Percentiles rank a stretch among this genome's conserved stretches.
phyloP scores from a whole-genome alignment of 192 early-diverging fungal genomes.

The Bifiguratus adelaidae region DNA sequence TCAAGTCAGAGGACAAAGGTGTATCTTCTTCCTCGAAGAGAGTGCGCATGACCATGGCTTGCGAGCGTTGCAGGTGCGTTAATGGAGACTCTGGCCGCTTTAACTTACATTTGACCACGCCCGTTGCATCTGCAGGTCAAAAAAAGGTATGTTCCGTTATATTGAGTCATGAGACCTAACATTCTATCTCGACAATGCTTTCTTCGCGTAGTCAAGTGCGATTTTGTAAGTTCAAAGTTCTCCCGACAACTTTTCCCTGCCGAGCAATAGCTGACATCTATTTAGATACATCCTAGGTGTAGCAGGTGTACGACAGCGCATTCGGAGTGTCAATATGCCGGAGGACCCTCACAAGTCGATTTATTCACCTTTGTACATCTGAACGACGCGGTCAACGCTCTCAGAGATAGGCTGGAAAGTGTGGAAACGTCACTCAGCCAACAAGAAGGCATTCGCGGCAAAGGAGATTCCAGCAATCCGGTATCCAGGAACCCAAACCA shows the following conservation, averaged over 20 bases:
- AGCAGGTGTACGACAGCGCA: slow-evolving; percentile 11
- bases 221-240: no score
- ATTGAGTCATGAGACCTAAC: no score
- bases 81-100: background rate
- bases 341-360: slow-evolving; percentile 18
- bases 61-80: slow-evolving; percentile 24
- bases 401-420: slow-evolving; percentile 5
- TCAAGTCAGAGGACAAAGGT: no score
- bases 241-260: no score
- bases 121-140: slow-evolving; percentile 1
- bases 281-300: slow-evolving; percentile 20
- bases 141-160: slow-evolving; percentile 4
- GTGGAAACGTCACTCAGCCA: background rate
- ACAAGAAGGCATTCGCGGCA: background rate
- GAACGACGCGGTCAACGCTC: slow-evolving; percentile 8
- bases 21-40: slow-evolving; percentile 19
- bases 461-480: background rate
- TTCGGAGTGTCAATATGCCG: slow-evolving; percentile 14
- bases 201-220: slow-evolving; percentile 29
- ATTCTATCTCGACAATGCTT: no score
- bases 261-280: no score
- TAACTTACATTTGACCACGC: no score
- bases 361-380: slow-evolving; percentile 15
- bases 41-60: slow-evolving; percentile 27
- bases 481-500: background rate